Percentiles rank a stretch among this genome's conserved stretches.
Evolutionary conservation across 2,329 filamentous ascomycete species (phyloP).

Genomic region (Calonectria pteridis): DNA sequence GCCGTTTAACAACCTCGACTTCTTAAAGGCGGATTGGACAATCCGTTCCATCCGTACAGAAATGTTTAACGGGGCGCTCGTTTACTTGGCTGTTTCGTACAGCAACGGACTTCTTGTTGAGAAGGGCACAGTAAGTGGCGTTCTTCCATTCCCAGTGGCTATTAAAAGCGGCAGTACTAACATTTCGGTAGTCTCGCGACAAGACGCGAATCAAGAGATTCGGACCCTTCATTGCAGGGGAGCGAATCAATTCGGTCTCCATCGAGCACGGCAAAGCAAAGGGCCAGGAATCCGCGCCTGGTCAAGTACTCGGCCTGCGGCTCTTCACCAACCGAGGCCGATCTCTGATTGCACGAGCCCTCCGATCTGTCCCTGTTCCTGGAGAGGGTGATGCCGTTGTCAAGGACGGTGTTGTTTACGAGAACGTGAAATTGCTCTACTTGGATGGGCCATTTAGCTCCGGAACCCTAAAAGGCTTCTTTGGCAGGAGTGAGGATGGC

Average conservation of each 20-base stretch:
- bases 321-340: neutral
- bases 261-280: neutral
- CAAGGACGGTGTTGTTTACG: neutral
- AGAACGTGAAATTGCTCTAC: neutral
- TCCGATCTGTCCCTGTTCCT: neutral
- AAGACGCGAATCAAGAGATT: neutral
- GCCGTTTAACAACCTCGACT: neutral
- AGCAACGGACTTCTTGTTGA: neutral
- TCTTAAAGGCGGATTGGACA: neutral
- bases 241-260: neutral
- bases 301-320: neutral
- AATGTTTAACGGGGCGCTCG: neutral
- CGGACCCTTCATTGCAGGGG: neutral
- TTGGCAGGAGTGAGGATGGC: neutral
- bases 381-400: neutral
- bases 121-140: neutral
- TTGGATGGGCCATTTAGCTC: neutral
- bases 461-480: neutral
- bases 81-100: neutral
- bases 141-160: neutral
- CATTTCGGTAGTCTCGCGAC: neutral
- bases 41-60: neutral
- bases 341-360: neutral
- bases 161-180: neutral
- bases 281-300: neutral